These are phyloP conservation scores for Rhinocladiella similis DNA, from an alignment of 2,329 filamentous ascomycete species.

Conservation along the genomic window DNA sequence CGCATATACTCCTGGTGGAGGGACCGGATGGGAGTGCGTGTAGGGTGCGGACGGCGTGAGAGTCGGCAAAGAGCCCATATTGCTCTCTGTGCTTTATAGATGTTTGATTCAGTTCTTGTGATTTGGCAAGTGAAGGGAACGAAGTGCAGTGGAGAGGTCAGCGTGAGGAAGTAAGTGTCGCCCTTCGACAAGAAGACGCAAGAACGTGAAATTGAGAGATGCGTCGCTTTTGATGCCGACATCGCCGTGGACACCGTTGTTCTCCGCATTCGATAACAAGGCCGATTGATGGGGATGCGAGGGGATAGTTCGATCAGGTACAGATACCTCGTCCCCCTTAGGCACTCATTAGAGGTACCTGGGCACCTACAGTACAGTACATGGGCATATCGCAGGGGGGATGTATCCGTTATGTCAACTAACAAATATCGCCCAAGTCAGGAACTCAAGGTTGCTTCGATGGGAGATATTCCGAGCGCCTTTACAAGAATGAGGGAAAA, in stretches of 20 bases:
- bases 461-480: neutral
- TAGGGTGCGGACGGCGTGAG: neutral
- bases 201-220: neutral
- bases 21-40: conserved; percentile 22
- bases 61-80: conserved; percentile 22
- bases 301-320: too few relatives aligned
- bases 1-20: conserved; percentile 51
- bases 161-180: neutral
- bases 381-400: too few relatives aligned
- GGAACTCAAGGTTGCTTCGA: neutral
- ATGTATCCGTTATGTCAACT: too few relatives aligned
- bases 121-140: neutral
- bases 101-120: neutral
- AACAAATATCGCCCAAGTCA: too few relatives aligned
- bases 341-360: too few relatives aligned
- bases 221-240: neutral
- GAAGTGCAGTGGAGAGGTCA: neutral
- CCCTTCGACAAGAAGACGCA: neutral
- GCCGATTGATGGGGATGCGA: neutral
- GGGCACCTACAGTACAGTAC: too few relatives aligned
- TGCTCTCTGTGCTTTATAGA: neutral
- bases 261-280: neutral
- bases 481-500: too few relatives aligned
- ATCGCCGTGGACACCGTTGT: neutral
- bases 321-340: too few relatives aligned